A percentile compares a stretch with the other conserved stretches of the same genome.
Evolutionary conservation across 768 basidiomycete genomes (phyloP).

Genomic region (Rhizopogon rudus): DNA sequence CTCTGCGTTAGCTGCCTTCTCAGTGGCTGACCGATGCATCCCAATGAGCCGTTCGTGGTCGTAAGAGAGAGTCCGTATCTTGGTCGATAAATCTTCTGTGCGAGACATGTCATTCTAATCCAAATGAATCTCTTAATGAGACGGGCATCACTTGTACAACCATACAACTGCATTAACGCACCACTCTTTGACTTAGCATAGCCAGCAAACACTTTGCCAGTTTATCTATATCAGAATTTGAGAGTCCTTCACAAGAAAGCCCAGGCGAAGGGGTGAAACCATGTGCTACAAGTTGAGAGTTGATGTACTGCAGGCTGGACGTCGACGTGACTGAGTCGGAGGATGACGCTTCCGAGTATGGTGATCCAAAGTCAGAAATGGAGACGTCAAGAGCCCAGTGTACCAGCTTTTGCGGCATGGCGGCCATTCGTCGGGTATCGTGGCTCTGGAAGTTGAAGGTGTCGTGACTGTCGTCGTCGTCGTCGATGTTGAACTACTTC

Average conservation of each 20-base stretch:
- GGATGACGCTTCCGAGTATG: conserved; percentile 37
- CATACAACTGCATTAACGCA: conserved; percentile 32
- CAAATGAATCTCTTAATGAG: conserved; percentile 12
- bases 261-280: conserved; percentile 66
- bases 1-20: conserved; percentile 67
- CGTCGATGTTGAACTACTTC: background rate
- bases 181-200: conserved; percentile 73
- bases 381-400: conserved; percentile 51
- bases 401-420: conserved; percentile 42
- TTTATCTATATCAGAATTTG: conserved; percentile 47
- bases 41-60: conserved; percentile 72
- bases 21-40: conserved; percentile 56
- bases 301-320: conserved; percentile 73
- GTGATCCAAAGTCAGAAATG: conserved; percentile 36
- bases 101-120: conserved; percentile 67
- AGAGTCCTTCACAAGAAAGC: conserved; percentile 61
- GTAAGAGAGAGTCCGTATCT: conserved; percentile 71
- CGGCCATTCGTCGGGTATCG: background rate
- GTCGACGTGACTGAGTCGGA: conserved; percentile 43
- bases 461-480: background rate
- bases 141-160: background rate
- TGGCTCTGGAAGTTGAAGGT: background rate
- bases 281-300: conserved; percentile 78
- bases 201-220: conserved; percentile 71
- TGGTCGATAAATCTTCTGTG: conserved; percentile 73